Evolutionary conservation across 73 alveolate genomes (phyloP).

Genomic region (Halteria grandinella): DNA sequence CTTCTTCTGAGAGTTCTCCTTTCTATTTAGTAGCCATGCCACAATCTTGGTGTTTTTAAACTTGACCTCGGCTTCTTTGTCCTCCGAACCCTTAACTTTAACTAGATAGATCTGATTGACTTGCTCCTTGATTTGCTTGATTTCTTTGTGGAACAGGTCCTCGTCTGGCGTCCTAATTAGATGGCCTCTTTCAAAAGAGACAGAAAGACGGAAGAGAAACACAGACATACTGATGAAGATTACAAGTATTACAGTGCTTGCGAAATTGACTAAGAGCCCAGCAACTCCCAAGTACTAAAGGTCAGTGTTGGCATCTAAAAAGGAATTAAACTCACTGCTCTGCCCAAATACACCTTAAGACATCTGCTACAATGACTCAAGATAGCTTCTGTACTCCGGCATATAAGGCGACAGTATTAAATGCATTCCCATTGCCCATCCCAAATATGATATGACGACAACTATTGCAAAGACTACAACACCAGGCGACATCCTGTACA

Average conservation of each 20-base stretch:
- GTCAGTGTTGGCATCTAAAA: not conserved
- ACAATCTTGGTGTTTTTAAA: slow-evolving; percentile 56
- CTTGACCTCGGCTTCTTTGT: not conserved
- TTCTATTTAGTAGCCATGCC: slow-evolving; percentile 59
- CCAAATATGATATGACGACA: not conserved
- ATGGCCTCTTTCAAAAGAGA: slow-evolving; percentile 28
- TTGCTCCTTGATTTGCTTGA: slow-evolving; percentile 51
- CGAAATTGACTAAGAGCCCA: not conserved
- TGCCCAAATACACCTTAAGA: not conserved
- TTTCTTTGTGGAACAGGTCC: not conserved
- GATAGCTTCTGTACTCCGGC: not conserved
- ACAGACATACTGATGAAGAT: not conserved
- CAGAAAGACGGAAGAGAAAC: slow-evolving; percentile 1
- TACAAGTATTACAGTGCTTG: not conserved
- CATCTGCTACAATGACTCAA: not conserved
- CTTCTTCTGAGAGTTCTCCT: not conserved
- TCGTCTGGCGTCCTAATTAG: slow-evolving; percentile 52
- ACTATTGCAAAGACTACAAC: not conserved
- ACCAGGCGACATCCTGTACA: not conserved
- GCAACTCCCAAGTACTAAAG: not conserved
- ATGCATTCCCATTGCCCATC: not conserved
- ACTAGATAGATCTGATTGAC: slow-evolving; percentile 16
- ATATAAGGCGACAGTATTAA: not conserved
- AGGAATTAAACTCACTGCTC: not conserved
- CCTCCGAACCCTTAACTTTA: slow-evolving; percentile 1